These are phyloP conservation scores for Skeletonema tropicum DNA, from an alignment of 108 stramenopile genomes.

Conservation along the genomic window DNA sequence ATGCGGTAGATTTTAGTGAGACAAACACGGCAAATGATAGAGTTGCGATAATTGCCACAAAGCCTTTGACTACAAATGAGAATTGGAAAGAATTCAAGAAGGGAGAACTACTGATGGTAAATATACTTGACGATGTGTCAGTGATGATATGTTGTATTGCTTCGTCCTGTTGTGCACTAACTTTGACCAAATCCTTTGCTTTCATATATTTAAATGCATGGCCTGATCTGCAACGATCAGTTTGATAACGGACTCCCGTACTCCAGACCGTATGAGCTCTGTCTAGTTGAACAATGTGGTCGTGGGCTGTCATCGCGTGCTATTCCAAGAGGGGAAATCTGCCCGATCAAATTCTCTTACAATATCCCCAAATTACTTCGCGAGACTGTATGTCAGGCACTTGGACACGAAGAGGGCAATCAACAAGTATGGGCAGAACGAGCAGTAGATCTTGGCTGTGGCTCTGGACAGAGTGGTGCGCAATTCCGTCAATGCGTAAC, in stretches of 20 bases:
- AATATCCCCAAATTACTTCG: slow-evolving; percentile 39
- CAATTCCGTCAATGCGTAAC: slow-evolving; percentile 54
- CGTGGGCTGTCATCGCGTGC: slow-evolving; percentile 36
- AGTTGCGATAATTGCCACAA: slow-evolving; percentile 90
- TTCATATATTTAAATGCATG: no score
- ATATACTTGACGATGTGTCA: no score
- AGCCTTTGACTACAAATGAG: slow-evolving; percentile 79
- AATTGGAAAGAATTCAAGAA: slow-evolving; percentile 78
- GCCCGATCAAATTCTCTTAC: slow-evolving; percentile 31
- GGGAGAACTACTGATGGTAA: slow-evolving; percentile 69
- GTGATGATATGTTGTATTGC: no score
- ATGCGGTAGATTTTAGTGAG: slow-evolving; percentile 61
- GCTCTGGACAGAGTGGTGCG: slow-evolving; percentile 63
- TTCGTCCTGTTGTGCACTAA: no score
- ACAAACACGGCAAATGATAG: slow-evolving; percentile 68
- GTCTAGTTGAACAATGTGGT: slow-evolving; percentile 28
- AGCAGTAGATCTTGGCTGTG: slow-evolving; percentile 71
- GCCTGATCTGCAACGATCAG: no score
- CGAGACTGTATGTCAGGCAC: slow-evolving; percentile 26
- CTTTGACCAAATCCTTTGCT: no score
- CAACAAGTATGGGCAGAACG: slow-evolving; percentile 38
- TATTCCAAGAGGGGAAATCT: slow-evolving; percentile 41
- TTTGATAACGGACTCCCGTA: slow-evolving; percentile 42
- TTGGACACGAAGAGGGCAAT: slow-evolving; percentile 20
- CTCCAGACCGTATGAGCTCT: slow-evolving; percentile 39